Percentiles rank a stretch among this genome's conserved stretches.
Conservation (phyloP, 2,329 filamentous ascomycete species). For the Xylogone sp. region DNA sequence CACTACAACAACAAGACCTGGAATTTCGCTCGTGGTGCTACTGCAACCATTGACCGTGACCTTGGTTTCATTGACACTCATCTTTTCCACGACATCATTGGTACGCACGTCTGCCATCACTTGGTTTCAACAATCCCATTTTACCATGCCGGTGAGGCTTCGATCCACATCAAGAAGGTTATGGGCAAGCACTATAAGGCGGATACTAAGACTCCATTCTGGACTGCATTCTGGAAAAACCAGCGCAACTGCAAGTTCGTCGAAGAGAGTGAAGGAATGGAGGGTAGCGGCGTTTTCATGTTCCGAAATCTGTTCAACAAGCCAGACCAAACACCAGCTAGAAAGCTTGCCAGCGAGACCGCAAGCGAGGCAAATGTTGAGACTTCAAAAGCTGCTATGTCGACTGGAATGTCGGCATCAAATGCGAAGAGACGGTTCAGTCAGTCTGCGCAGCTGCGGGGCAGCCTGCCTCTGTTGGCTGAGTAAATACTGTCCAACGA, state of each 20-base stretch:
- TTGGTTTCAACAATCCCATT: constrained; percentile 58
- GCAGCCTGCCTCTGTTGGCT: constrained; percentile 23
- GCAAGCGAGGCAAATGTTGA: constrained; percentile 1
- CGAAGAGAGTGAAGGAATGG: constrained; percentile 27
- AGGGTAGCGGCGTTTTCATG: constrained; percentile 29
- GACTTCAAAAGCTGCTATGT: constrained; percentile 14
- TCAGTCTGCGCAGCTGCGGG: constrained; percentile 22
- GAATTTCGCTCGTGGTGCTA: constrained; percentile 59
- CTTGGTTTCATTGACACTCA: constrained; percentile 62
- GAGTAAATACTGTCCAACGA: constrained; percentile 8
- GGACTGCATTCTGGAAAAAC: constrained; percentile 30
- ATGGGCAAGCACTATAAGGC: constrained; percentile 51
- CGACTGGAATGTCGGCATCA: constrained; percentile 21
- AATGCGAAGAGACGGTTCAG: constrained; percentile 22
- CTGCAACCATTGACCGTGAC: constrained; percentile 60
- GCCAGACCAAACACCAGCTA: constrained; percentile 18
- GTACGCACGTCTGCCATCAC: constrained; percentile 62
- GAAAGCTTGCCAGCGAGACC: constrained; percentile 11
- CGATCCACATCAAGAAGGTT: constrained; percentile 51
- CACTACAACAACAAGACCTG: constrained; percentile 57
- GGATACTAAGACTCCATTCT: constrained; percentile 33
- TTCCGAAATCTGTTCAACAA: constrained; percentile 27
- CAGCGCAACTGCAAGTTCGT: constrained; percentile 29
- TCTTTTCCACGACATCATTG: constrained; percentile 64
- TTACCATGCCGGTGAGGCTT: constrained; percentile 58